Percentiles rank a stretch among this genome's conserved stretches.
phyloP scores from a whole-genome alignment of 768 basidiomycete genomes.

The Suillus spraguei region DNA sequence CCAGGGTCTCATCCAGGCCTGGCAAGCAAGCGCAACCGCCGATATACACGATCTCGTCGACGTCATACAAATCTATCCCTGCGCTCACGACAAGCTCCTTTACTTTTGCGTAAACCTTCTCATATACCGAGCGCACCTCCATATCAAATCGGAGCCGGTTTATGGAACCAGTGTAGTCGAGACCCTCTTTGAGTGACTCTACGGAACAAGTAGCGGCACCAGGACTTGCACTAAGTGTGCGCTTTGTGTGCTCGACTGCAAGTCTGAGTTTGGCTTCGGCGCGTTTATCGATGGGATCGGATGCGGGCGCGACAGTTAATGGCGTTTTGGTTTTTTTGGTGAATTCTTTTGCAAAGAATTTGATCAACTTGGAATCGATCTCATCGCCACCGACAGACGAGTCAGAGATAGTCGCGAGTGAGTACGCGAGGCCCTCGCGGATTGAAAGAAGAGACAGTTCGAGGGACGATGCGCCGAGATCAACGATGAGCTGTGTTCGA shows the following conservation, averaged over 20 bases:
- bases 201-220: slow-evolving; percentile 91
- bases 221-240: slow-evolving; percentile 84
- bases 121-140: slow-evolving; percentile 62
- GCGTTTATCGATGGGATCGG: slow-evolving; percentile 65
- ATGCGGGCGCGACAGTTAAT: slow-evolving; percentile 63
- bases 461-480: slow-evolving; percentile 77
- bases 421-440: slow-evolving; percentile 72
- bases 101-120: slow-evolving; percentile 52
- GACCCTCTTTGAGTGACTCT: slow-evolving; percentile 91
- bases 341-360: slow-evolving; percentile 94
- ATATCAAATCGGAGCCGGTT: slow-evolving; percentile 61
- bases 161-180: slow-evolving; percentile 82
- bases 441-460: slow-evolving; percentile 70
- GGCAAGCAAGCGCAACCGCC: slow-evolving; percentile 77
- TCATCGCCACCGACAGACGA: slow-evolving; percentile 60
- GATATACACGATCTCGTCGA: slow-evolving; percentile 81
- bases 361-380: slow-evolving; percentile 82
- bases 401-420: slow-evolving; percentile 55
- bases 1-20: slow-evolving; percentile 65
- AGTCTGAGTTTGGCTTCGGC: slow-evolving; percentile 93
- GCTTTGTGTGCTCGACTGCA: slow-evolving; percentile 93
- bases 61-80: slow-evolving; percentile 60
- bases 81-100: slow-evolving; percentile 53
- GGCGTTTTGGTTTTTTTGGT: slow-evolving; percentile 91
- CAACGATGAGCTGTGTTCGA: slow-evolving; percentile 79